Percentiles rank a stretch among this genome's conserved stretches.
Evolutionary conservation across 139 green algal species (phyloP).

Genomic region (Tetradesmus lagerheimii): DNA sequence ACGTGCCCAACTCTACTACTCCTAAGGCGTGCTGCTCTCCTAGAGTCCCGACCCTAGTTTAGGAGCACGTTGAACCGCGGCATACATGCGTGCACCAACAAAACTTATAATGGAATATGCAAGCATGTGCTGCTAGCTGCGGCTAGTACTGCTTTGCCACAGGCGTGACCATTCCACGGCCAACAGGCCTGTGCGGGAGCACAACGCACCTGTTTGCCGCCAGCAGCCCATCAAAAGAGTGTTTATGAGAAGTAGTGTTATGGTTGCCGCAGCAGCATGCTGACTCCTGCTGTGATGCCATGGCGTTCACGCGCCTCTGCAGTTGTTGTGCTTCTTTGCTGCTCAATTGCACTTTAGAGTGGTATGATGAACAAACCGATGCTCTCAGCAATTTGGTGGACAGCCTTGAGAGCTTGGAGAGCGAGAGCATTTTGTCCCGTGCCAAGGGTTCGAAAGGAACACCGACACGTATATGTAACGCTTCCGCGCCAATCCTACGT

Average conservation of each 20-base stretch:
- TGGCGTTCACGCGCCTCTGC: too few relatives aligned
- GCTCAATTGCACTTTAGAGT: not conserved
- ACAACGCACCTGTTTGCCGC: constrained; percentile 28
- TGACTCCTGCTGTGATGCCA: not conserved
- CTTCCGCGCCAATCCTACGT: not conserved
- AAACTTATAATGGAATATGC: not conserved
- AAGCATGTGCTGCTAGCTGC: not conserved
- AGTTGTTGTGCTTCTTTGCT: not conserved
- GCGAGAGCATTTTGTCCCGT: not conserved
- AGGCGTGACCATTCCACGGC: not conserved
- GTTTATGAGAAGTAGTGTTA: not conserved
- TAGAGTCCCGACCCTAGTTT: not conserved
- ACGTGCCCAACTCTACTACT: not conserved
- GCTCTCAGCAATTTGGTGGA: not conserved
- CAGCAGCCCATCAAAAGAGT: not conserved
- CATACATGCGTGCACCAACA: not conserved
- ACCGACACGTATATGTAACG: not conserved
- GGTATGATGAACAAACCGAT: not conserved
- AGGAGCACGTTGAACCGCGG: not conserved
- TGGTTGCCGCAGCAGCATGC: not conserved
- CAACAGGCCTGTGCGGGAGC: not conserved
- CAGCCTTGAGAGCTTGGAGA: not conserved
- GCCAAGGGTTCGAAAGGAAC: not conserved
- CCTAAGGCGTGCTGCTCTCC: not conserved
- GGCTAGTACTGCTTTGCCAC: not conserved